Base-by-base conservation (phyloP, 2,329 filamentous ascomycete genomes). In the Lecanicillium sp. region DNA sequence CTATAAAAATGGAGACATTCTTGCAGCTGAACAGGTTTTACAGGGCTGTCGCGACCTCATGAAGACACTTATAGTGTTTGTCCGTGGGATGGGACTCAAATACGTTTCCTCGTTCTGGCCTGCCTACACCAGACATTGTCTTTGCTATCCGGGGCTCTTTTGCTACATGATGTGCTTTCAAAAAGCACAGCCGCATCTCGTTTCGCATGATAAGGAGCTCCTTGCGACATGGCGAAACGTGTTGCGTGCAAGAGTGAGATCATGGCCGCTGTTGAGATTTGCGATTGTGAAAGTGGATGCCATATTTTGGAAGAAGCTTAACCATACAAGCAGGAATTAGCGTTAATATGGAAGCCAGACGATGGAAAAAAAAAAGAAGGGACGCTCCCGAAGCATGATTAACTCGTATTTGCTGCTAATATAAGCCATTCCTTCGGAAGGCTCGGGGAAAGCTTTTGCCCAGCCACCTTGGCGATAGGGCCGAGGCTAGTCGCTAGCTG, bases 211-310 rank as follows among this genome's bases (percentile, higher is more conserved):
- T 19, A 37, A 30, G 14, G 34, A 33, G n/a, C 22, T 49, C 20
- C 44, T 49, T 7, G 41, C 28, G 4, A 45, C 36, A 4, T 48
- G 47, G 47, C 42, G 47, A 25, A 43, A 43, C 20, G 41, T 42
- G 32, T 30, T 49, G 36, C 37, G 47, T 3, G 46, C 47, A 16
- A 41, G 47, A 16, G 46, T 47, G 8, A 43, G 42, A 16, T 44
- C 47, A 5, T 51, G 48, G 48, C 45, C 47, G 3, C 29, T 51
- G 4, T 33, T 51, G 12, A 41, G 47, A 1, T 49, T 51, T 29
- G 47, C 37, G 1, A 45, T 48, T 9, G 47, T 49, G 3, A 51
- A 51, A 34, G 43, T 51, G 18, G 48, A 51, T 37, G 48, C 48
- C 2, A 37, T 51, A 4, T 49, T 45, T 31, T 51, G 48, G 48